A percentile compares a stretch with the other conserved stretches of the same genome.
Conservation (phyloP, 202 grass and related monocot species). For the Sporobolus alterniflorus region DNA sequence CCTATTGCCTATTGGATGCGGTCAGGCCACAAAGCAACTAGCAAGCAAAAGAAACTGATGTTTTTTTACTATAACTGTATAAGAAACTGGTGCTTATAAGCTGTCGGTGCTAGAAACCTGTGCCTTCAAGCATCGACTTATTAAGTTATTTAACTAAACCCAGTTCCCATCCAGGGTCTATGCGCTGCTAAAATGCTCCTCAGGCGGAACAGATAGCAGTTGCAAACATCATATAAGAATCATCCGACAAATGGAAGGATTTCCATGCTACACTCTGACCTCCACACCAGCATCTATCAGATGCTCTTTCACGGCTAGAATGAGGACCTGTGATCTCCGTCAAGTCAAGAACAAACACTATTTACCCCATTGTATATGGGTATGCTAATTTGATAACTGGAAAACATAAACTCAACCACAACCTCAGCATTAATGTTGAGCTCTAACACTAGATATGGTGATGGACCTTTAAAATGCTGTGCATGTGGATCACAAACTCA, state of each 20-base stretch:
- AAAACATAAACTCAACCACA: neutral
- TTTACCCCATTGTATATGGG: neutral
- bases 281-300: slow-evolving; percentile 74
- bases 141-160: slow-evolving; percentile 30
- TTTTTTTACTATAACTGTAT: no score
- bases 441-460: neutral
- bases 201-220: slow-evolving; percentile 12
- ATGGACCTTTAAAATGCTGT: neutral
- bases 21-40: neutral
- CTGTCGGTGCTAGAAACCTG: neutral
- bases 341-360: neutral
- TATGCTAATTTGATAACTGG: neutral
- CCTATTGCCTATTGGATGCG: neutral
- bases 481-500: neutral
- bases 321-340: slow-evolving; percentile 58
- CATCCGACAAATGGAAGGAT: neutral
- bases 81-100: neutral
- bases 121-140: slow-evolving; percentile 22
- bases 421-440: slow-evolving; percentile 2
- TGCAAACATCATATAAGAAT: neutral
- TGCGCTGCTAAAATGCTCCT: slow-evolving; percentile 6
- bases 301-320: slow-evolving; percentile 85
- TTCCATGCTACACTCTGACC: slow-evolving; percentile 55
- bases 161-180: slow-evolving; percentile 7
- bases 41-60: neutral